phyloP scores from a whole-genome alignment of 208 protist genomes.

The Acanthamoeba quina region DNA sequence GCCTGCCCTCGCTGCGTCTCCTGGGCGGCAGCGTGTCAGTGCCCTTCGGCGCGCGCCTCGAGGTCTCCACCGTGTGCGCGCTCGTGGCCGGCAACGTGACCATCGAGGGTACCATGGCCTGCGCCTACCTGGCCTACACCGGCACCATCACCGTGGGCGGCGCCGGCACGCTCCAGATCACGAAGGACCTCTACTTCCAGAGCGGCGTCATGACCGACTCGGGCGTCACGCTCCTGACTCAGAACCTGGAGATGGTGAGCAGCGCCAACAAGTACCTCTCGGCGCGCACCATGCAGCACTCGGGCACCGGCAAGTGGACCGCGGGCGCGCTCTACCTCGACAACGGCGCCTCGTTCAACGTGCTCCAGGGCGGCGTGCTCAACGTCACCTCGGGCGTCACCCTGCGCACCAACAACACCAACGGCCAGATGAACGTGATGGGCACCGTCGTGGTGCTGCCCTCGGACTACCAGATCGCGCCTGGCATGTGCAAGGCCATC shows the following conservation, averaged over 20 bases:
- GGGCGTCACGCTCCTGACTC: background rate
- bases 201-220: constrained; percentile 54
- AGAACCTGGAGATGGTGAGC: constrained; percentile 41
- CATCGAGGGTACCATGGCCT: constrained; percentile 63
- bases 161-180: constrained; percentile 59
- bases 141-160: constrained; percentile 12
- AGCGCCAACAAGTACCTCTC: constrained; percentile 63
- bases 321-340: constrained; percentile 61
- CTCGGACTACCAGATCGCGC: background rate
- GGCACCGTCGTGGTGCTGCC: constrained; percentile 49
- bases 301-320: constrained; percentile 67
- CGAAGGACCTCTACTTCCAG: constrained; percentile 57
- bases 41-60: constrained; percentile 22
- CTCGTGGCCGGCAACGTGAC: constrained; percentile 53
- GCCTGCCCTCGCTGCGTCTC: constrained; percentile 28
- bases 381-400: constrained; percentile 9
- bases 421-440: constrained; percentile 44
- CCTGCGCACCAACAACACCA: background rate
- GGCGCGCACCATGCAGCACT: constrained; percentile 54
- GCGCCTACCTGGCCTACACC: constrained; percentile 51
- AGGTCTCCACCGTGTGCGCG: constrained; percentile 34
- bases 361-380: constrained; percentile 57
- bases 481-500: background rate
- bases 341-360: constrained; percentile 45
- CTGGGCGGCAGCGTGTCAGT: background rate